phyloP scores from a whole-genome alignment of 208 protist species.

The Acanthamoeba royreba region DNA sequence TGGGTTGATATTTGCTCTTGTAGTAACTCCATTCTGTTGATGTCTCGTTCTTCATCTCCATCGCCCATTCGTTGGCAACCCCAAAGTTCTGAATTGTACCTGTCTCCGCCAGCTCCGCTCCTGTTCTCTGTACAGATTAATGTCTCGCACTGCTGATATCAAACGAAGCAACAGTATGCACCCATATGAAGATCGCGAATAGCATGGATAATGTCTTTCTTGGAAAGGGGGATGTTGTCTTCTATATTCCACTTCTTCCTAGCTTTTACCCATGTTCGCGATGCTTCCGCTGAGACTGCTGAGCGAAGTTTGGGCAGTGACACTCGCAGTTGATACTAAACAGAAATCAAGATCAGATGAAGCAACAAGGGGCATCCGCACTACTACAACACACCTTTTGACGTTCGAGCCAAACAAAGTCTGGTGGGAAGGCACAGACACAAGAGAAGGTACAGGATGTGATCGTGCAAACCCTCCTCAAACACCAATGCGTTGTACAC shows the following conservation, averaged over 20 bases:
- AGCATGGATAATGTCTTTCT: constrained; percentile 4
- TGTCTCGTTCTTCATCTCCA: background rate
- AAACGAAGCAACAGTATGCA: background rate
- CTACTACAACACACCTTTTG: background rate
- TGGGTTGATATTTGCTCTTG: background rate
- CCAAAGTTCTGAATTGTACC: background rate
- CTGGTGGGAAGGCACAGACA: background rate
- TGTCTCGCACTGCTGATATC: background rate
- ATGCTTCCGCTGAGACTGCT: background rate
- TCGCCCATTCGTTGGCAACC: background rate
- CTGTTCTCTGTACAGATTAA: background rate
- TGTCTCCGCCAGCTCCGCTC: background rate
- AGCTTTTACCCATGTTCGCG: background rate
- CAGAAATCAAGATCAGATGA: background rate
- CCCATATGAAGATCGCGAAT: background rate
- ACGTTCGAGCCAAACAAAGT: background rate
- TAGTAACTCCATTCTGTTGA: background rate
- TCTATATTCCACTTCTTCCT: constrained; percentile 20
- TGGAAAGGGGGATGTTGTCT: background rate
- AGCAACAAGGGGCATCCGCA: background rate
- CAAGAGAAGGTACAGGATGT: background rate
- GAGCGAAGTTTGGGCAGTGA: background rate
- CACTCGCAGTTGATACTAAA: background rate
- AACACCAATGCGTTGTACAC: background rate
- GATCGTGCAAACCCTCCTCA: background rate